Percentiles rank a stretch among this genome's conserved stretches.
These are phyloP conservation scores for Quercus aquifolioides DNA, from an alignment of 306 rosid species.

Conservation along the genomic window DNA sequence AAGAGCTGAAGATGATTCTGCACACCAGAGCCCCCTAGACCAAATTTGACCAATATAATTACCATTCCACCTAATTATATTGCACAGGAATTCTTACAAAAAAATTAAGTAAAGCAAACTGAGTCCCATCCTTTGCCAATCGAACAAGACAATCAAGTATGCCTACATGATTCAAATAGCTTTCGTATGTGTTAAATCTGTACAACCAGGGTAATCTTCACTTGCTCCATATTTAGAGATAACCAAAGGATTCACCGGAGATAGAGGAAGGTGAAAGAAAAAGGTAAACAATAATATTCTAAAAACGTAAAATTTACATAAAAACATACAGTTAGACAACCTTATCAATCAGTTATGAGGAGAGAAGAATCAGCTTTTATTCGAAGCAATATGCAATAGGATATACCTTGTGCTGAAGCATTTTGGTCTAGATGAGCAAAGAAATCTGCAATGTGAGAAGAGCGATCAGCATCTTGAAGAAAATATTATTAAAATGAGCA, in stretches of 20 bases:
- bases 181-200: constrained; percentile 51
- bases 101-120: constrained; percentile 36
- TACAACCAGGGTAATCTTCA: constrained; percentile 83
- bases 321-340: constrained; percentile 11
- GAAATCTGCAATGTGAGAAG: too few species aligned
- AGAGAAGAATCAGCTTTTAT: neutral
- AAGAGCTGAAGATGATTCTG: too few species aligned
- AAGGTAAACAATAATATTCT: constrained; percentile 24
- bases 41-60: too few species aligned
- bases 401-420: constrained; percentile 26
- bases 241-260: constrained; percentile 60
- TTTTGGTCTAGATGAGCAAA: constrained; percentile 51
- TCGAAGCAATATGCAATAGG: too few species aligned
- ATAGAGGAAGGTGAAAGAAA: constrained; percentile 19
- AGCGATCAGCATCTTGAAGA: too few species aligned
- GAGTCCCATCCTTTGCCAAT: constrained; percentile 70
- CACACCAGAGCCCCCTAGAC: too few species aligned
- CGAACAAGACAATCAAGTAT: constrained; percentile 95
- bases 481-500: too few species aligned
- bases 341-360: constrained; percentile 12
- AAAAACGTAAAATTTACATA: neutral
- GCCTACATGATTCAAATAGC: constrained; percentile 76
- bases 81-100: too few species aligned
- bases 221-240: constrained; percentile 88
- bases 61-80: too few species aligned